Evolutionary conservation across 306 rosid genomes (phyloP).

Genomic region (Cercis canadensis): DNA sequence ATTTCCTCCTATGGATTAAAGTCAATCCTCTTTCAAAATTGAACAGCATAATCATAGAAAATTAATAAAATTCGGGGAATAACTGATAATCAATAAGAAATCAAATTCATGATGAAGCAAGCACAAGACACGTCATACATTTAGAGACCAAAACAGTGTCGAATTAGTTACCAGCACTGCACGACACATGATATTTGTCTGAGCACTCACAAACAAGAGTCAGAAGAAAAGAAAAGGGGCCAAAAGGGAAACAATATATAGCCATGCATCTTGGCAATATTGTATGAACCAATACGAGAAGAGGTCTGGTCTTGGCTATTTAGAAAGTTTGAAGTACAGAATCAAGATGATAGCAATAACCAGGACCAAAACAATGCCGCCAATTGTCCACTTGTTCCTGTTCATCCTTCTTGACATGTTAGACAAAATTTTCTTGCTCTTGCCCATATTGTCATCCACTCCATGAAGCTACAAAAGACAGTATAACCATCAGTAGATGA

Average conservation of each 20-base stretch:
- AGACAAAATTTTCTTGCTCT: constrained; percentile 81
- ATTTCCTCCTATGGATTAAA: too few species aligned
- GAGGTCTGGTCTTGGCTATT: constrained; percentile 39
- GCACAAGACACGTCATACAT: constrained; percentile 35
- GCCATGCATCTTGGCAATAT: constrained; percentile 28
- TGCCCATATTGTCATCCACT: constrained; percentile 87
- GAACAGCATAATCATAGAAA: constrained; percentile 30
- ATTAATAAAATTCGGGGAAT: constrained; percentile 20
- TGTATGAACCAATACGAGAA: constrained; percentile 39
- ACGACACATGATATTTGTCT: constrained; percentile 42
- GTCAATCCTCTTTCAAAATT: constrained; percentile 20
- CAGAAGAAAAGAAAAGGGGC: constrained; percentile 6
- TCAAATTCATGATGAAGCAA: constrained; percentile 33
- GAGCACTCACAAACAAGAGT: constrained; percentile 56
- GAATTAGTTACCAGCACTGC: constrained; percentile 44
- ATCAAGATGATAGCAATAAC: constrained; percentile 68
- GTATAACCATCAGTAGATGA: constrained; percentile 34
- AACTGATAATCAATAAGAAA: constrained; percentile 22
- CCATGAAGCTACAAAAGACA: constrained; percentile 74
- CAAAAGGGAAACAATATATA: constrained; percentile 25
- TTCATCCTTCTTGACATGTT: constrained; percentile 81
- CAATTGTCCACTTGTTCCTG: constrained; percentile 85
- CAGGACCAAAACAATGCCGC: constrained; percentile 59
- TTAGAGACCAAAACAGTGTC: constrained; percentile 29
- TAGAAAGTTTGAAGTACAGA: constrained; percentile 82